Base-by-base conservation (phyloP, 306 rosid species). In the Erythrophleum fordii region DNA sequence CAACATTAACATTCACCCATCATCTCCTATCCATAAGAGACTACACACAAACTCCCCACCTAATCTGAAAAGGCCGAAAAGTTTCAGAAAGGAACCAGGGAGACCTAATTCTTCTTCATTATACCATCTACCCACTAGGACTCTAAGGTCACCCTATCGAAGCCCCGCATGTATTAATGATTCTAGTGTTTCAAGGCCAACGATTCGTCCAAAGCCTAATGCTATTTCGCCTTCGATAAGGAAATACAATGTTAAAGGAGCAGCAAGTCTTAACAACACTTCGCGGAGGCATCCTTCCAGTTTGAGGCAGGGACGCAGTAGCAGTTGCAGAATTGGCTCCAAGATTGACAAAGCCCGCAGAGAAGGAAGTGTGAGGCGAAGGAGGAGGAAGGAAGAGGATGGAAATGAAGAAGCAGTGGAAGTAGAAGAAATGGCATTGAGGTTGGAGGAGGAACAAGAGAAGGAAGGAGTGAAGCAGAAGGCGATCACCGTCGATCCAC, bases 321-420 rank as follows among this genome's bases (percentile, higher is more conserved):
- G 82, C 28, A 72, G 60, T 59, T 80, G 82, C n/a, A 70, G 83
- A 29, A 68, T 86, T 70, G 82, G 92, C 29, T 85, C 97, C 0
- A 93, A 89, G 66, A 85, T 93, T 37, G 90, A 91, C 58, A 93
- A 92, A 58, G 94, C 82, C n/a, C n/a, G n/a, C n/a, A n/a, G n/a
- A n/a, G n/a, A n/a, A n/a, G n/a, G n/a, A n/a, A n/a, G n/a, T n/a
- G n/a, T n/a, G n/a, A n/a, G n/a, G n/a, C n/a, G n/a, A n/a, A n/a
- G n/a, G n/a, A n/a, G n/a, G n/a, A n/a, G n/a, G n/a, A n/a, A n/a
- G n/a, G n/a, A n/a, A n/a, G n/a, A n/a, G n/a, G n/a, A n/a, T n/a
- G n/a, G n/a, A n/a, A n/a, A n/a, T n/a, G n/a, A n/a, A n/a, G n/a
- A n/a, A n/a, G n/a, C n/a, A n/a, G n/a, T n/a, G n/a, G n/a, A n/a